Conservation (phyloP, 148 eudicot genomes). For the Silene uniflora region DNA sequence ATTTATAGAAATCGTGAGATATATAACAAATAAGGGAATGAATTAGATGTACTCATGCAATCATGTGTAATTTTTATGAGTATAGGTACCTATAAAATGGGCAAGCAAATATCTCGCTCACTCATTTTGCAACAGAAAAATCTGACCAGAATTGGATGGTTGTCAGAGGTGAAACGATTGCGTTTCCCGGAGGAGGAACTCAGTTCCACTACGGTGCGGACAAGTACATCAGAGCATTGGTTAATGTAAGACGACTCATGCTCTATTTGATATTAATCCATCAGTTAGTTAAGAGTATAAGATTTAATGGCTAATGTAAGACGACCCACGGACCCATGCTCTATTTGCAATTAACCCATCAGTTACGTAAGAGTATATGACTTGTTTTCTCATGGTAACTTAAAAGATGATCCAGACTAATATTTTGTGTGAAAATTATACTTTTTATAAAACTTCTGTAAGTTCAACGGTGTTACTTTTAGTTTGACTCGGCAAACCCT, state of each 20-base stretch:
- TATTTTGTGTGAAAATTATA: neutral
- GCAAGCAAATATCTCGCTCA: conserved; percentile 48
- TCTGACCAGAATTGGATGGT: conserved; percentile 54
- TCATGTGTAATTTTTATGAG: neutral
- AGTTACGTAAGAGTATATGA: no score
- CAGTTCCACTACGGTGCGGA: conserved; percentile 47
- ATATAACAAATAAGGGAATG: no score
- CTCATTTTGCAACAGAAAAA: conserved; percentile 50
- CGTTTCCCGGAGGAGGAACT: conserved; percentile 52
- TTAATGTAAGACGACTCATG: conserved; percentile 26
- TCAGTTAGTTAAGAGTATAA: neutral
- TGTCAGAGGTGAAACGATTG: conserved; percentile 43
- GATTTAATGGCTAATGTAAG: no score
- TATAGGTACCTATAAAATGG: conserved; percentile 43
- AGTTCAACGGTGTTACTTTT: no score
- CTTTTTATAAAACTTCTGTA: no score
- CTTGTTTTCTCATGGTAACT: no score
- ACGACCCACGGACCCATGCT: no score
- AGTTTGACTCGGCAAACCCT: no score
- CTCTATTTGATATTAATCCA: neutral
- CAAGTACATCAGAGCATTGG: conserved; percentile 41
- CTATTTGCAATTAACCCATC: no score
- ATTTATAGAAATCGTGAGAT: no score
- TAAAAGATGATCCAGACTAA: no score
- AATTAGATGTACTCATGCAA: no score